Conservation (phyloP, 2,329 filamentous ascomycete genomes). For the Fusarium protoensiforme region DNA sequence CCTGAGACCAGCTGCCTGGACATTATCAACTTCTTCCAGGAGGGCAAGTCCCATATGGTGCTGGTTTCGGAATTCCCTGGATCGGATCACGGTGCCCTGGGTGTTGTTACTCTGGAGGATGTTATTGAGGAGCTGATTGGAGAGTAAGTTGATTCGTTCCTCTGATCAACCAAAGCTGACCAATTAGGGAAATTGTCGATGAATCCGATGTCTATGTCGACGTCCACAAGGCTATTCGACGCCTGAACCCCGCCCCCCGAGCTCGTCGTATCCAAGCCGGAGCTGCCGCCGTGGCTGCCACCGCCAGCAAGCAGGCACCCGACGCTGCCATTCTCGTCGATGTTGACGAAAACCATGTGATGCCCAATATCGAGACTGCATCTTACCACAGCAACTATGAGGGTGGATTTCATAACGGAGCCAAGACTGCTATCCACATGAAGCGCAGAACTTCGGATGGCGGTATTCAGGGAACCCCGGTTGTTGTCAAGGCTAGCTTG, state of each 20-base stretch:
- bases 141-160: conserved; percentile 71
- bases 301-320: conserved; percentile 45
- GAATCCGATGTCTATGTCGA: conserved; percentile 99
- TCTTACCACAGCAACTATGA: conserved; percentile 54
- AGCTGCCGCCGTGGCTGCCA: conserved; percentile 44
- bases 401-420: conserved; percentile 55
- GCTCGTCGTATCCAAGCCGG: conserved; percentile 64
- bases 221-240: conserved; percentile 96
- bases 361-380: conserved; percentile 42
- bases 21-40: conserved; percentile 99
- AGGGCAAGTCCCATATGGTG: conserved; percentile 99
- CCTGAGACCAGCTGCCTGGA: conserved; percentile 97
- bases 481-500: conserved; percentile 69
- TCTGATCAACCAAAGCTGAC: conserved; percentile 19
- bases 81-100: conserved; percentile 89
- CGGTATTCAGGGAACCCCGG: conserved; percentile 56
- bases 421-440: conserved; percentile 67
- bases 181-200: conserved; percentile 89
- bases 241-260: conserved; percentile 85
- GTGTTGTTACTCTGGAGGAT: conserved; percentile 95
- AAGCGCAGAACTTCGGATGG: conserved; percentile 70
- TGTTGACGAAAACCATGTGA: conserved; percentile 57
- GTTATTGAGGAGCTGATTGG: conserved; percentile 99
- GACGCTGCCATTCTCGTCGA: conserved; percentile 48
- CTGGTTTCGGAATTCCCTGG: conserved; percentile 90